Percentiles rank a stretch among this genome's conserved stretches.
Evolutionary conservation across 169 alveolate species (phyloP).

Genomic region (Perkinsus chesapeaki): DNA sequence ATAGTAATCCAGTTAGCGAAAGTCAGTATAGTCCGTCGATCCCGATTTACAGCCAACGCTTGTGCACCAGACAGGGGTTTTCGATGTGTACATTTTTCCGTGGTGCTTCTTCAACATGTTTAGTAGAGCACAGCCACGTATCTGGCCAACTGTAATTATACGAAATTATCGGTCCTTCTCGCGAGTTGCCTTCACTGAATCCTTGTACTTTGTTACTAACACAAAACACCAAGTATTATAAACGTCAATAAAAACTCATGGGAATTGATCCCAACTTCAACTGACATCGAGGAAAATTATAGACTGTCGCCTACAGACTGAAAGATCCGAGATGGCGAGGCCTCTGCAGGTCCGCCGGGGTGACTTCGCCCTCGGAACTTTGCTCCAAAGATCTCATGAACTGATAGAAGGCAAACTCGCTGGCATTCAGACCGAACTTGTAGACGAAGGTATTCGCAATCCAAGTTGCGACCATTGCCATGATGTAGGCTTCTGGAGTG

Average conservation of each 20-base stretch:
- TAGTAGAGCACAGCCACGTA: too few relatives aligned
- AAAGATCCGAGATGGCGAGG: neutral
- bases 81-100: too few relatives aligned
- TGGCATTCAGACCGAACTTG: conserved; percentile 49
- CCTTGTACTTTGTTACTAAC: too few relatives aligned
- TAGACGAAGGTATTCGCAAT: conserved; percentile 54
- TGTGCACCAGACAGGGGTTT: too few relatives aligned
- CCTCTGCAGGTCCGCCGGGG: neutral
- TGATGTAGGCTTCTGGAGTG: conserved; percentile 49
- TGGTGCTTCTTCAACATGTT: too few relatives aligned
- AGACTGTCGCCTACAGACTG: neutral
- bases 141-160: too few relatives aligned
- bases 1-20: too few relatives aligned
- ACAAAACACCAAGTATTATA: too few relatives aligned
- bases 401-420: conserved; percentile 54
- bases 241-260: neutral
- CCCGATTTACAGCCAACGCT: too few relatives aligned
- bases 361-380: neutral
- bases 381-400: conserved; percentile 26
- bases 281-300: neutral
- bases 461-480: conserved; percentile 53
- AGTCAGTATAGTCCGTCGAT: too few relatives aligned
- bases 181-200: too few relatives aligned
- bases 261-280: neutral
- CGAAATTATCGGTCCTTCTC: too few relatives aligned